Base-by-base conservation (phyloP, 768 basidiomycete species). In the Filobasidium wieringae region DNA sequence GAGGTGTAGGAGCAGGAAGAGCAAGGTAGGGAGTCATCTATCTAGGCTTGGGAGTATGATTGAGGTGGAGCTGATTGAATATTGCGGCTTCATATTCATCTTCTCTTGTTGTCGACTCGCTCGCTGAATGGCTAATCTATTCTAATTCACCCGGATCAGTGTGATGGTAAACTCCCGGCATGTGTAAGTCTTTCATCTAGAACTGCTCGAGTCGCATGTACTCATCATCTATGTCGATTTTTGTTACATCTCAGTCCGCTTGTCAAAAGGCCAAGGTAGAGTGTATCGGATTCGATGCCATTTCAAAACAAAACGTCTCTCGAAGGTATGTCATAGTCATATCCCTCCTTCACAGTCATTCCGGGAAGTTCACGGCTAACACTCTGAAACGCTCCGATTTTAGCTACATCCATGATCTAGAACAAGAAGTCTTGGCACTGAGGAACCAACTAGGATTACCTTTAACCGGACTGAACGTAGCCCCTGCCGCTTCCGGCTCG, bases 221-320 rank as follows among this genome's bases (percentile, higher is more conserved):
- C 7, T 40, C 17, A 29, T 32, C 58, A 9, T 37, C 11, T 9
- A 15, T 19, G 24, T 14, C 24, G 2, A 22, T 17, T 43, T 36
- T 31, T 30, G 24, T 31, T 7, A 19, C 1, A 11, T 49, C n/a
- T 6, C 33, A 61, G 50, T 63, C 63, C 22, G 66, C 70, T 29
- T 72, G 71, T 45, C 68, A 70, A 39, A 66, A 71, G 54, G 74
- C 74, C 27, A 73, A 74, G 39, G 74, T 75, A 26, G 74, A 75
- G 55, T 75, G 74, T 63, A 68, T 75, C 12, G 74, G 74, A 2
- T 75, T 75, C 60, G 74, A 75, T 59, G 74, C 74, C 11, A 73
- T 75, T 30, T 66, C 64, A 7, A 75, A 75, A 63, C 70, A 70
- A 39, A 75, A 75, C 56, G 66, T 75, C 7, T 72, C 71, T 15